phyloP scores from a whole-genome alignment of 495 filamentous ascomycete genomes.

The Penicillium psychrofluorescens region DNA sequence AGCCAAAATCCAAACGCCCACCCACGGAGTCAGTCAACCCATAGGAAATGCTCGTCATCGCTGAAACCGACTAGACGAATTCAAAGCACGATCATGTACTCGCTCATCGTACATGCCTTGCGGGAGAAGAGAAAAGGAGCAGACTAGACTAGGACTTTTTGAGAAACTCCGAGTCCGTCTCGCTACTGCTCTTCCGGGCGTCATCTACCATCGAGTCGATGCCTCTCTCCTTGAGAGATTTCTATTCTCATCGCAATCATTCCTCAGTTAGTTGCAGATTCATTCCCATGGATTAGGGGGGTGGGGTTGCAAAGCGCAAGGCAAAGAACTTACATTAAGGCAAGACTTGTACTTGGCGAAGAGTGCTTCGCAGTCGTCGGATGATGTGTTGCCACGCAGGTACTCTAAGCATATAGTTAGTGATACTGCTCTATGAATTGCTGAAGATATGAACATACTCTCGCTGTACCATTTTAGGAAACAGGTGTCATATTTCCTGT shows the following conservation, averaged over 20 bases:
- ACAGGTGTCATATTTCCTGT: conserved; percentile 80
- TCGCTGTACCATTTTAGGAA: conserved; percentile 97
- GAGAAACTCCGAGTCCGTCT: conserved; percentile 69
- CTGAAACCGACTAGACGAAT: neutral
- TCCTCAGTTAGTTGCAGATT: neutral
- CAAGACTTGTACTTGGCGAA: conserved; percentile 82
- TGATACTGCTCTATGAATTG: neutral
- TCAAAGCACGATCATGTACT: too few relatives aligned
- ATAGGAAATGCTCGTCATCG: conserved; percentile 1
- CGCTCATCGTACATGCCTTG: too few relatives aligned
- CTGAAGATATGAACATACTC: conserved; percentile 46
- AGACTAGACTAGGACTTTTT: conserved; percentile 38
- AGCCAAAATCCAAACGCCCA: neutral
- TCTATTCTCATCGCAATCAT: conserved; percentile 34
- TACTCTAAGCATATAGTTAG: conserved; percentile 54
- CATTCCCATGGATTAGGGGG: too few relatives aligned
- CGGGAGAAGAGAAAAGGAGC: neutral
- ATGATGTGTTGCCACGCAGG: conserved; percentile 67
- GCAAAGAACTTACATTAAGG: conserved; percentile 54
- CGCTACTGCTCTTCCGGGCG: conserved; percentile 70
- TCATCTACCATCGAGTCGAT: conserved; percentile 85
- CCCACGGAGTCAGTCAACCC: neutral
- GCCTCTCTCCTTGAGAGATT: conserved; percentile 72
- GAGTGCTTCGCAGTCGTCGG: conserved; percentile 76
- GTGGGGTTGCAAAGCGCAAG: too few relatives aligned